These are phyloP conservation scores for Aspergillus neoniger DNA, from an alignment of 2,329 filamentous ascomycete species.

Conservation along the genomic window DNA sequence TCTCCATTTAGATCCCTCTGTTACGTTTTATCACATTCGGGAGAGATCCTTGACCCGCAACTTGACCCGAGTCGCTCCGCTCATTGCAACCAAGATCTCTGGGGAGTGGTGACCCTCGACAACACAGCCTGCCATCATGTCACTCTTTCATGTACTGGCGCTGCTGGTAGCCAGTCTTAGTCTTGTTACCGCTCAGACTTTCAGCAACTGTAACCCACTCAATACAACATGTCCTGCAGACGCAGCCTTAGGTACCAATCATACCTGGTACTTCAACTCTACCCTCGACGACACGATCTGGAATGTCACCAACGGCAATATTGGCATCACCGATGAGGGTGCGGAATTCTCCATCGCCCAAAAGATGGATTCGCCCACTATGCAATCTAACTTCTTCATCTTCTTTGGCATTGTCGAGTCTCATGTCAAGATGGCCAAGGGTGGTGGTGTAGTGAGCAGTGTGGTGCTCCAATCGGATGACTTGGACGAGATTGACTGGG, in stretches of 20 bases:
- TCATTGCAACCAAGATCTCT: conserved; percentile 18
- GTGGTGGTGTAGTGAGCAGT: conserved; percentile 74
- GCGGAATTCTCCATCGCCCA: conserved; percentile 71
- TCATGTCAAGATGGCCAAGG: conserved; percentile 72
- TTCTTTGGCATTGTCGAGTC: conserved; percentile 82
- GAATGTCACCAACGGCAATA: conserved; percentile 67
- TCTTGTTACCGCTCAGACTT: conserved; percentile 66
- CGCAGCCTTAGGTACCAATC: conserved; percentile 65
- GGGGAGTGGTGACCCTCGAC: conserved; percentile 10
- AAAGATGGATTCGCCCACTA: conserved; percentile 74
- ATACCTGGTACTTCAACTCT: conserved; percentile 65
- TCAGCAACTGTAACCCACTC: conserved; percentile 75
- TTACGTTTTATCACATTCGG: conserved; percentile 12
- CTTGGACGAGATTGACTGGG: conserved; percentile 82
- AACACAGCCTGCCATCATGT: conserved; percentile 26
- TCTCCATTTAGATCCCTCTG: conserved; percentile 6
- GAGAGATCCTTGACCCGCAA: conserved; percentile 3
- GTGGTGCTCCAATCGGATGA: conserved; percentile 83
- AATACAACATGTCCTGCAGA: conserved; percentile 70
- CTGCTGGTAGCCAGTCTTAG: conserved; percentile 32
- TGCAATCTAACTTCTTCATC: conserved; percentile 79
- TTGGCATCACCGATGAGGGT: conserved; percentile 64
- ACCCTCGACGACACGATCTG: conserved; percentile 62
- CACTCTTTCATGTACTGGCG: conserved; percentile 27
- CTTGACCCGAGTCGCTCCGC: conserved; percentile 8